Base-by-base conservation (phyloP, 2,329 filamentous ascomycete species). In the Penicillium sp. region DNA sequence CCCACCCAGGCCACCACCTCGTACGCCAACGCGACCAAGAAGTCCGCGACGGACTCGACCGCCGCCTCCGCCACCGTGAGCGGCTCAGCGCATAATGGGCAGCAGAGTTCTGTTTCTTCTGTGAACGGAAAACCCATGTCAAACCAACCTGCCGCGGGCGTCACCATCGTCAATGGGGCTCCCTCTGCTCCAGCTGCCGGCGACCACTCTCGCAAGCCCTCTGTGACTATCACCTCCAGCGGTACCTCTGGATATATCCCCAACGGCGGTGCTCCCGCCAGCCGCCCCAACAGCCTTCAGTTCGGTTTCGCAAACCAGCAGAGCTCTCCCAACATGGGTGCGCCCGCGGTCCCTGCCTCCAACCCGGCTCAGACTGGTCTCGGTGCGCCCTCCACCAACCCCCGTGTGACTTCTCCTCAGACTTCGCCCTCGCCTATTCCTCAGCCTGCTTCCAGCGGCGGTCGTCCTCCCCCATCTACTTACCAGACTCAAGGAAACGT, bases 381-480 rank as follows among this genome's bases (percentile, higher is more conserved):
- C 48, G 71, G 70, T 54, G 76, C 69, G 74, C 82, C 74, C 67
- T 82, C 79, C 70, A 79, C 75, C 54, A 87, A 90, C 69, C 88
- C 89, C 58, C 86, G 90, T 66, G 84, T 93, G 48, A 86, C 87
- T 45, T 96, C 92, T 43, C 94, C 94, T 5, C 87, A 90, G 46
- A 88, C 89, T 64, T 97, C 93, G 43, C 94, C 94, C 4, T 93
- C 91, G 40, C 94, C 94, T 4, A 97, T 97, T 65, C 93, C 94
- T 31, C 90, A 93, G 74, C 91, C 92, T 48, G 85, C 88, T 51
- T 87, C 88, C 32, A 94, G 92, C 68, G 91, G 92, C 65, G 91
- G 87, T 52, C 81, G 91, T 67, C 92, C 92, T 64, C 92, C 92
- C 65, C 91, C 92, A 43, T 88, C 91, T 32, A 84, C 84, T 60